Percentiles rank a stretch among this genome's conserved stretches.
Evolutionary conservation across 1,284 basidiomycete species (phyloP).

Genomic region (Caloboletus firmus): DNA sequence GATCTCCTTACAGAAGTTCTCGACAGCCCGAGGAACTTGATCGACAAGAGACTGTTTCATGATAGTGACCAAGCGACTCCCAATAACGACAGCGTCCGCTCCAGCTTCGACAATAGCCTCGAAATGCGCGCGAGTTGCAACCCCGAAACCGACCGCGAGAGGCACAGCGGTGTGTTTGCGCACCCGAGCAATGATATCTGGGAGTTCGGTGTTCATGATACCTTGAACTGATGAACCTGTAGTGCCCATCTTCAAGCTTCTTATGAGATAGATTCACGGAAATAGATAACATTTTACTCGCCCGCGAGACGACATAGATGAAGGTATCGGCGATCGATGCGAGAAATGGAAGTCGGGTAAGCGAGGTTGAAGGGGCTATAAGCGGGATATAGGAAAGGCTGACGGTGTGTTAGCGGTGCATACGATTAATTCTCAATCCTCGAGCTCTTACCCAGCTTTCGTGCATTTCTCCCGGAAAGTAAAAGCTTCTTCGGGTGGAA

Average conservation of each 20-base stretch:
- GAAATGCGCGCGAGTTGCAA: background rate
- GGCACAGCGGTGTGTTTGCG: background rate
- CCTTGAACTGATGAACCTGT: background rate
- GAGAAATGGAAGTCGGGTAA: conserved; percentile 1
- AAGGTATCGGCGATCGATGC: conserved; percentile 4
- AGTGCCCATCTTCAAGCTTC: background rate
- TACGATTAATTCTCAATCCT: background rate
- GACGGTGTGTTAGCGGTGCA: background rate
- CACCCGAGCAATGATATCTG: background rate
- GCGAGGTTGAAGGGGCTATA: background rate
- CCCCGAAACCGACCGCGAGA: background rate
- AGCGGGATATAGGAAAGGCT: background rate
- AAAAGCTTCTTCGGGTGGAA: background rate
- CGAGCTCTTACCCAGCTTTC: background rate
- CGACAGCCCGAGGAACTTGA: background rate
- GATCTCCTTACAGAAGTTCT: conserved; percentile 1
- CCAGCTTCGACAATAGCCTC: background rate
- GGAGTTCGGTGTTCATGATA: background rate
- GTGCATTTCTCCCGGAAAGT: conserved; percentile 1
- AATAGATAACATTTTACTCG: background rate
- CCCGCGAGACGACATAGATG: background rate
- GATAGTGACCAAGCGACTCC: background rate
- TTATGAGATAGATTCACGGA: background rate
- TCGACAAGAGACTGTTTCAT: background rate
- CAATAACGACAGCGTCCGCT: background rate